These are phyloP conservation scores for Microsporum ferrugineum DNA, from an alignment of 2,329 filamentous ascomycete genomes.

Conservation along the genomic window DNA sequence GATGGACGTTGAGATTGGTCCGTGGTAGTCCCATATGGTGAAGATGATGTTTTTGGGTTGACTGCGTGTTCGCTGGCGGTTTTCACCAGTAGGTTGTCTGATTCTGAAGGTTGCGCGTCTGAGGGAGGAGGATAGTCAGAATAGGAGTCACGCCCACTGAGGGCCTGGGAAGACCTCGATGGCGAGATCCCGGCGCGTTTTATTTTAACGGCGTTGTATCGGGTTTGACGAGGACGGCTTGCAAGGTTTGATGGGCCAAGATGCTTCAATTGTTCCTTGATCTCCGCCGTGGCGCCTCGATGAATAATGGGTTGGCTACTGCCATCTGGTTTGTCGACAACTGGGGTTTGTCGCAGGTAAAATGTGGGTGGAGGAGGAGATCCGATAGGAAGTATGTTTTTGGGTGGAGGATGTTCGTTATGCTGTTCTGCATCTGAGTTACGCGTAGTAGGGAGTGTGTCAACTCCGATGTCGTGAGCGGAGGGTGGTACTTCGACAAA, in stretches of 20 bases:
- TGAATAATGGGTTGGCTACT: conserved; percentile 32
- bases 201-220: conserved; percentile 54
- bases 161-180: not conserved
- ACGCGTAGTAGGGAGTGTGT: conserved; percentile 31
- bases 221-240: conserved; percentile 48
- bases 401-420: conserved; percentile 15
- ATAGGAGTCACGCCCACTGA: not conserved
- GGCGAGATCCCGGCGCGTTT: conserved; percentile 42
- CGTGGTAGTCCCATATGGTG: conserved; percentile 41
- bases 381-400: conserved; percentile 21
- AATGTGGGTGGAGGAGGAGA: conserved; percentile 30
- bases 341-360: conserved; percentile 28
- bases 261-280: conserved; percentile 51
- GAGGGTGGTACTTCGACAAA: conserved; percentile 40
- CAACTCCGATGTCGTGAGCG: conserved; percentile 32
- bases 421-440: conserved; percentile 35
- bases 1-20: conserved; percentile 9
- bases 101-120: conserved; percentile 11
- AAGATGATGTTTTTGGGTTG: conserved; percentile 31
- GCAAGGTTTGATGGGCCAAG: conserved; percentile 54
- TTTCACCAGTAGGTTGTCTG: conserved; percentile 31
- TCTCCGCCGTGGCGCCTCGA: conserved; percentile 42
- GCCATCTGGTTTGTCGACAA: conserved; percentile 20
- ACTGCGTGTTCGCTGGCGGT: conserved; percentile 13
- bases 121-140: conserved; percentile 28